Conservation (phyloP, 495 filamentous ascomycete genomes). For the Hypoxylon fuscum region DNA sequence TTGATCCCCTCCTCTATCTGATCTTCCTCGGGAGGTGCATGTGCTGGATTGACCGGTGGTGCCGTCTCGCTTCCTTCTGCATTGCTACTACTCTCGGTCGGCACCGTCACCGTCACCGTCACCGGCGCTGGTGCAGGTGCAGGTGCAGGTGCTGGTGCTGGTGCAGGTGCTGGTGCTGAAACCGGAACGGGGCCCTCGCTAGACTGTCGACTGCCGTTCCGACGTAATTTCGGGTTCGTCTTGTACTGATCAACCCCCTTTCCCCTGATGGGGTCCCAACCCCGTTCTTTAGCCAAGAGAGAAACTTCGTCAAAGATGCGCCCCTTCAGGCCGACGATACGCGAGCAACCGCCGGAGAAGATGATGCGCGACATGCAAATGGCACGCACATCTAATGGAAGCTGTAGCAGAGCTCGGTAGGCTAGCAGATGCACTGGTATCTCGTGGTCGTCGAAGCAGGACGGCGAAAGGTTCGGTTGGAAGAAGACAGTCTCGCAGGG, state of each 20-base stretch:
- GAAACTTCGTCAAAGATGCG: slow-evolving; percentile 81
- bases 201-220: slow-evolving; percentile 48
- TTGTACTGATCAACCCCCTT: slow-evolving; percentile 66
- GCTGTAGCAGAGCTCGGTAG: slow-evolving; percentile 75
- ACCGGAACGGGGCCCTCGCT: slow-evolving; percentile 36
- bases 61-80: slow-evolving; percentile 30
- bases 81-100: slow-evolving; percentile 6
- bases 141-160: no score
- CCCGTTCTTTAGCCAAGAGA: slow-evolving; percentile 65
- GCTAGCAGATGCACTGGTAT: slow-evolving; percentile 75
- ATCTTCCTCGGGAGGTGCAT: slow-evolving; percentile 62
- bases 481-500: slow-evolving; percentile 83
- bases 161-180: slow-evolving; percentile 6
- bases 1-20: slow-evolving; percentile 71
- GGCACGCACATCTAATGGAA: slow-evolving; percentile 83
- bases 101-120: slow-evolving; percentile 8
- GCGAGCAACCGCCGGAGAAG: slow-evolving; percentile 82
- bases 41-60: slow-evolving; percentile 48
- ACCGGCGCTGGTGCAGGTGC: slow-evolving; percentile 23
- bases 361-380: slow-evolving; percentile 91
- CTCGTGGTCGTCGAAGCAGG: slow-evolving; percentile 83
- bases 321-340: slow-evolving; percentile 81
- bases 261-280: slow-evolving; percentile 80
- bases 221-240: slow-evolving; percentile 59
- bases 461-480: slow-evolving; percentile 54